Evolutionary conservation across 345 rosid species (phyloP).

Genomic region (Acer campestre): DNA sequence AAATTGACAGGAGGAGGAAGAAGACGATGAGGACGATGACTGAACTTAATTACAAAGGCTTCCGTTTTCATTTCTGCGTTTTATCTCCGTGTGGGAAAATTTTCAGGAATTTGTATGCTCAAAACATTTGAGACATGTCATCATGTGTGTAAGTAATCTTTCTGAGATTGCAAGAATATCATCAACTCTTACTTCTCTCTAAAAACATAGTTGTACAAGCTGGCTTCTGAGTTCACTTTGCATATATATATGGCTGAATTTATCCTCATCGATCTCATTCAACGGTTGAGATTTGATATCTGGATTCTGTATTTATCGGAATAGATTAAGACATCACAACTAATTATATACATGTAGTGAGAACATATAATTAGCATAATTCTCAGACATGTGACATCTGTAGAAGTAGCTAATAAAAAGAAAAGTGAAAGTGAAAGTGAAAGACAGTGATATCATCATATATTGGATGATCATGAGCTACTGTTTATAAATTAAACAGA

Average conservation of each 20-base stretch:
- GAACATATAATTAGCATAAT: not conserved
- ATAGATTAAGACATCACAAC: not conserved
- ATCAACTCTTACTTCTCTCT: not conserved
- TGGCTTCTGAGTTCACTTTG: not conserved
- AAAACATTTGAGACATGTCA: not conserved
- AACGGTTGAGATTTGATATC: too few species aligned
- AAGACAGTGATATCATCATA: not conserved
- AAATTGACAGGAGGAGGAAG: conserved; percentile 26
- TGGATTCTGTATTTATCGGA: too few species aligned
- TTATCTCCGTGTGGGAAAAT: not conserved
- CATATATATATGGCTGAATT: too few species aligned
- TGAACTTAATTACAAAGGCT: not conserved
- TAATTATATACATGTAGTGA: too few species aligned
- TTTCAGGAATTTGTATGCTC: conserved; percentile 18
- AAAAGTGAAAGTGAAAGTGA: not conserved
- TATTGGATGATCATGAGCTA: conserved; percentile 10
- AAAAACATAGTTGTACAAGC: too few species aligned
- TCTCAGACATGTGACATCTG: not conserved
- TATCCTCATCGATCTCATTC: too few species aligned
- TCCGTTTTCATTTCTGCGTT: not conserved
- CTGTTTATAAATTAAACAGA: not conserved
- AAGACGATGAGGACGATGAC: conserved; percentile 24
- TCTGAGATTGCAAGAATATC: not conserved
- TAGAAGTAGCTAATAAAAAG: not conserved
- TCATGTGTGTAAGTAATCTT: conserved; percentile 12